Percentiles rank a stretch among this genome's conserved stretches.
phyloP scores from a whole-genome alignment of 345 rosid species.

The Acer negundo region DNA sequence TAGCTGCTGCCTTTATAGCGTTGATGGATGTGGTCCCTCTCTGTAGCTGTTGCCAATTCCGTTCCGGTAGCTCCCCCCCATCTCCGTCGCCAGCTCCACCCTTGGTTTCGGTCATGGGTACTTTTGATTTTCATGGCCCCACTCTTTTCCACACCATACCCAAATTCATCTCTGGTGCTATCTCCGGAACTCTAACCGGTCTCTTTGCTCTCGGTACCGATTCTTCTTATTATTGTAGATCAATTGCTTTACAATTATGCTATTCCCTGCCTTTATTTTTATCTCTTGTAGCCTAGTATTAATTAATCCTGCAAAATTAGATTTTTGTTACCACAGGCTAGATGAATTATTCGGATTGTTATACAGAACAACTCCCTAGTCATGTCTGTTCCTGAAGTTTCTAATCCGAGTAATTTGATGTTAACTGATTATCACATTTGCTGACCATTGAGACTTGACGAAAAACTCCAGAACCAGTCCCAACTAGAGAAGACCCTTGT shows the following conservation, averaged over 20 bases:
- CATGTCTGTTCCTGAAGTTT: too few relatives aligned
- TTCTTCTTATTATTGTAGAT: background rate
- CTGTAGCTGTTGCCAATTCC: slow-evolving; percentile 26
- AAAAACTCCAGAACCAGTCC: too few relatives aligned
- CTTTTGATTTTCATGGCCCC: slow-evolving; percentile 31
- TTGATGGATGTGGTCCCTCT: slow-evolving; percentile 35
- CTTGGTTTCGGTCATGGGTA: slow-evolving; percentile 31
- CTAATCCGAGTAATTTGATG: too few relatives aligned
- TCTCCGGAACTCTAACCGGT: slow-evolving; percentile 68
- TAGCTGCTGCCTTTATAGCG: too few relatives aligned
- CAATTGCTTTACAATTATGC: background rate
- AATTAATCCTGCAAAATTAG: background rate
- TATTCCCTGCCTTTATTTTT: background rate
- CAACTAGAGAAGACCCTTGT: too few relatives aligned
- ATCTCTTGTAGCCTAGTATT: background rate
- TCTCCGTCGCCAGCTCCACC: slow-evolving; percentile 18
- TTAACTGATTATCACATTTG: too few relatives aligned
- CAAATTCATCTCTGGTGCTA: slow-evolving; percentile 48
- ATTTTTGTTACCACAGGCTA: background rate
- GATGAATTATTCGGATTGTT: background rate
- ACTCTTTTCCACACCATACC: slow-evolving; percentile 42
- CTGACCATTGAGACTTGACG: too few relatives aligned
- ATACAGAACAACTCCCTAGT: too few relatives aligned
- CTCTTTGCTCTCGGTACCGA: slow-evolving; percentile 62
- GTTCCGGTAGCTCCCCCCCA: slow-evolving; percentile 18